These are phyloP conservation scores for Xylariales sp. DNA, from an alignment of 2,329 filamentous ascomycete genomes.

Conservation along the genomic window DNA sequence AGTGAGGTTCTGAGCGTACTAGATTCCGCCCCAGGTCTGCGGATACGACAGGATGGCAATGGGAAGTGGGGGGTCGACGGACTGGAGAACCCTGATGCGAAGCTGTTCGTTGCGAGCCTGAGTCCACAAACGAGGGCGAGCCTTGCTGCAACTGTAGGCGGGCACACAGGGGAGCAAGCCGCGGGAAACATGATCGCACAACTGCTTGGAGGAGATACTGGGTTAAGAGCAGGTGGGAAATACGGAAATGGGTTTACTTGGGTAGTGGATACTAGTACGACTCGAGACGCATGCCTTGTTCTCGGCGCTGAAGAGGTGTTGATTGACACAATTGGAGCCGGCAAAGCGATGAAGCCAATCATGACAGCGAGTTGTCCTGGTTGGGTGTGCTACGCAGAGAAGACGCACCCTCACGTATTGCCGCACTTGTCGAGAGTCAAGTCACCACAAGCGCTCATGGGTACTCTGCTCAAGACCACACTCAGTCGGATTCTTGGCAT, in stretches of 20 bases:
- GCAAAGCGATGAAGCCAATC: constrained; percentile 48
- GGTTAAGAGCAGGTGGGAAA: constrained; percentile 65
- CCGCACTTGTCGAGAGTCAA: constrained; percentile 89
- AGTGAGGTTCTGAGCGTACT: constrained; percentile 81
- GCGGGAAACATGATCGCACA: constrained; percentile 81
- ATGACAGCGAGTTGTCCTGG: constrained; percentile 90
- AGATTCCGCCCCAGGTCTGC: constrained; percentile 57
- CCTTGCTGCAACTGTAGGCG: constrained; percentile 76
- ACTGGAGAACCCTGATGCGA: constrained; percentile 56
- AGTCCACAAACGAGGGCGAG: constrained; percentile 89
- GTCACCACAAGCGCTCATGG: constrained; percentile 87
- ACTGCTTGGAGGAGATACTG: constrained; percentile 65
- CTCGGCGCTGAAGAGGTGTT: constrained; percentile 70
- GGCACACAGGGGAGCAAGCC: constrained; percentile 63
- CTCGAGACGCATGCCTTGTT: constrained; percentile 78
- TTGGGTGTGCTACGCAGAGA: constrained; percentile 98
- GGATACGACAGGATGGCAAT: constrained; percentile 26
- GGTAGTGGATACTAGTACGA: constrained; percentile 84
- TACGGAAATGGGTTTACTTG: constrained; percentile 77
- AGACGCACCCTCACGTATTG: constrained; percentile 90
- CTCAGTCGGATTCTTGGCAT: constrained; percentile 70
- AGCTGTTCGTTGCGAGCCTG: constrained; percentile 85
- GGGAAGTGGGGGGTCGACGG: constrained; percentile 41
- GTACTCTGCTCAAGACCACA: constrained; percentile 83
- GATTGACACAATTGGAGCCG: constrained; percentile 25